These are phyloP conservation scores for Alternaria triticina DNA, from an alignment of 2,329 filamentous ascomycete genomes.

Conservation along the genomic window DNA sequence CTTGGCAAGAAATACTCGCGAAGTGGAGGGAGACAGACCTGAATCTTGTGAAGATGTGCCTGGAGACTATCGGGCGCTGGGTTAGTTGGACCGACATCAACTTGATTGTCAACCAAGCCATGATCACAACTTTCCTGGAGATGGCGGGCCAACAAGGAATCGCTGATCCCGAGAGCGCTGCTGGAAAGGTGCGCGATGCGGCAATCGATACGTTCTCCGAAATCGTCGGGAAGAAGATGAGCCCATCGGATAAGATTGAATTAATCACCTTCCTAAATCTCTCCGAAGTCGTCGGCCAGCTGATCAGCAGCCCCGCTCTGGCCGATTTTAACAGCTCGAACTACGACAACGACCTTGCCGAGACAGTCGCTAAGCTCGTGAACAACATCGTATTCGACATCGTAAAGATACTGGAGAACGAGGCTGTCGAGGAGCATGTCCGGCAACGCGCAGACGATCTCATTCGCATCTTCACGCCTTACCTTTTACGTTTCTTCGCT, in stretches of 20 bases:
- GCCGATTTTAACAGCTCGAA: conserved; percentile 78
- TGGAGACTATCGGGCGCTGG: conserved; percentile 95
- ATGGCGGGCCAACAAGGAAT: conserved; percentile 77
- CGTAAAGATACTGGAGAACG: conserved; percentile 82
- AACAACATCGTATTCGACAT: conserved; percentile 89
- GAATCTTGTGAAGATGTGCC: conserved; percentile 82
- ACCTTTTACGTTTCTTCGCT: conserved; percentile 90
- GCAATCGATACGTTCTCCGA: conserved; percentile 95
- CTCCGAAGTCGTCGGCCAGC: conserved; percentile 80
- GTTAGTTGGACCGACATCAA: conserved; percentile 99
- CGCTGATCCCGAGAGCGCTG: conserved; percentile 61
- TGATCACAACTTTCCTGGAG: conserved; percentile 84
- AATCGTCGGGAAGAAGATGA: conserved; percentile 98
- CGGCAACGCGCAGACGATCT: conserved; percentile 79
- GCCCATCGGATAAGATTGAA: conserved; percentile 87
- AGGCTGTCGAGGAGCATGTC: conserved; percentile 65
- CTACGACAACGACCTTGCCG: conserved; percentile 95
- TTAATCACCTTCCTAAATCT: conserved; percentile 92
- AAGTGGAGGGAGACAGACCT: conserved; percentile 72
- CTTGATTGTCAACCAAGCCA: conserved; percentile 80
- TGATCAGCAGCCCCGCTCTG: conserved; percentile 82
- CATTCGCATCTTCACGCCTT: conserved; percentile 82
- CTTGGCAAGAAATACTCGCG: conserved; percentile 89
- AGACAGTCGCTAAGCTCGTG: conserved; percentile 92
- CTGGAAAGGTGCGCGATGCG: conserved; percentile 82